A percentile compares a stretch with the other conserved stretches of the same genome.
Conservation (phyloP, 2,329 filamentous ascomycete species). For the Cordyceps javanica region DNA sequence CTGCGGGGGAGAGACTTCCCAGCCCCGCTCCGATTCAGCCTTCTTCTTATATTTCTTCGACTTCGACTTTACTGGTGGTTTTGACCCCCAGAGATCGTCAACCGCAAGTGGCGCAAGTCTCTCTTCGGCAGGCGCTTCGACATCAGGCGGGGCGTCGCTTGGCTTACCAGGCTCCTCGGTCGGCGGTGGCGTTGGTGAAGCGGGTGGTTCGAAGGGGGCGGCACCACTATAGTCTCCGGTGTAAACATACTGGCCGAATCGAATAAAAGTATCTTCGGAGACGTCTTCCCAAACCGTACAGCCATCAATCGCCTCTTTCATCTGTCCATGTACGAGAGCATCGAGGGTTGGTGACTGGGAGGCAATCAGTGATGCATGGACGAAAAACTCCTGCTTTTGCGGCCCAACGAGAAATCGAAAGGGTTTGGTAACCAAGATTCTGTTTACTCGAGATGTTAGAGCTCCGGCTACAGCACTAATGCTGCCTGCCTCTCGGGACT, state of each 20-base stretch:
- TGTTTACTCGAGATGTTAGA: background rate
- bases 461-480: background rate
- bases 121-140: background rate
- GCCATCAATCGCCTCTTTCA: slow-evolving; percentile 11
- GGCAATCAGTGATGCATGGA: slow-evolving; percentile 14
- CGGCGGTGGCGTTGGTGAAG: background rate
- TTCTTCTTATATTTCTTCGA: background rate
- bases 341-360: slow-evolving; percentile 12
- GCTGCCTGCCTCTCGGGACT: background rate
- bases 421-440: background rate
- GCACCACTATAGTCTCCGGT: slow-evolving; percentile 12
- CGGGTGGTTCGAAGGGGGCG: background rate
- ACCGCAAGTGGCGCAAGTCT: background rate
- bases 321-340: slow-evolving; percentile 12
- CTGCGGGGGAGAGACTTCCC: background rate
- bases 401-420: slow-evolving; percentile 14
- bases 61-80: background rate
- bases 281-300: slow-evolving; percentile 13
- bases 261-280: slow-evolving; percentile 13
- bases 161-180: background rate
- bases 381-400: slow-evolving; percentile 12
- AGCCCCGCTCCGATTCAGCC: background rate
- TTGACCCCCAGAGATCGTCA: background rate
- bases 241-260: slow-evolving; percentile 15
- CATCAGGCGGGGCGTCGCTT: background rate